Conservation (phyloP, 768 basidiomycete genomes). For the Suillus plorans region DNA sequence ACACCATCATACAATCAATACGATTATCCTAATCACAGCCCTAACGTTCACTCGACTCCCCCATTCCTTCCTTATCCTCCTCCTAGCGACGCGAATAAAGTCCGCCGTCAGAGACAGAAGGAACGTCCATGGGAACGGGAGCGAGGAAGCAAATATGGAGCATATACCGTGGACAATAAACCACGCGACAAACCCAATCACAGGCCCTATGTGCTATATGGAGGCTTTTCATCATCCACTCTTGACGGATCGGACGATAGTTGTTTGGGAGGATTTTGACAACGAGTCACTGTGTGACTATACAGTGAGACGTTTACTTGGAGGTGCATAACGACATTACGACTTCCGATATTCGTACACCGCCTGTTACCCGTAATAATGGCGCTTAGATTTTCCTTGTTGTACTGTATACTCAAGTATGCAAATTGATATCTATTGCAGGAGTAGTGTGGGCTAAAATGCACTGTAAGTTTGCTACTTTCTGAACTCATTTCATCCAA, state of each 20-base stretch:
- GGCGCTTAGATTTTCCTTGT: conserved; percentile 11
- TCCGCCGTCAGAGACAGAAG: conserved; percentile 15
- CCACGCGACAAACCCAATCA: conserved; percentile 8
- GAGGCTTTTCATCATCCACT: conserved; percentile 3
- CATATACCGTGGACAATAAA: conserved; percentile 11
- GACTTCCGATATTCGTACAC: not conserved
- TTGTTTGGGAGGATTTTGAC: conserved; percentile 20
- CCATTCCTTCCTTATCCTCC: conserved; percentile 11
- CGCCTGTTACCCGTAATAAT: conserved; percentile 5
- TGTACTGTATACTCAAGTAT: conserved; percentile 4
- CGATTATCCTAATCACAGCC: conserved; percentile 6
- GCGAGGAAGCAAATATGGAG: conserved; percentile 9
- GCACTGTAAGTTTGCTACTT: not conserved
- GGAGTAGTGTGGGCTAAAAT: not conserved
- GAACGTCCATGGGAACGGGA: conserved; percentile 15
- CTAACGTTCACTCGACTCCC: conserved; percentile 2
- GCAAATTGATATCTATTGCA: conserved; percentile 4
- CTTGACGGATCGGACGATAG: conserved; percentile 12
- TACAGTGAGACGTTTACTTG: not conserved
- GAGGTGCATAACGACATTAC: not conserved
- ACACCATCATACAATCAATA: conserved; percentile 5
- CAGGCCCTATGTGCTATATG: conserved; percentile 6
- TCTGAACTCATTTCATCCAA: conserved; percentile 24
- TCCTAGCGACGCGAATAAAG: conserved; percentile 9
- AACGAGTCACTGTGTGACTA: not conserved